Base-by-base conservation (phyloP, 176 grass and related monocot species). In the Aechmea fasciata region DNA sequence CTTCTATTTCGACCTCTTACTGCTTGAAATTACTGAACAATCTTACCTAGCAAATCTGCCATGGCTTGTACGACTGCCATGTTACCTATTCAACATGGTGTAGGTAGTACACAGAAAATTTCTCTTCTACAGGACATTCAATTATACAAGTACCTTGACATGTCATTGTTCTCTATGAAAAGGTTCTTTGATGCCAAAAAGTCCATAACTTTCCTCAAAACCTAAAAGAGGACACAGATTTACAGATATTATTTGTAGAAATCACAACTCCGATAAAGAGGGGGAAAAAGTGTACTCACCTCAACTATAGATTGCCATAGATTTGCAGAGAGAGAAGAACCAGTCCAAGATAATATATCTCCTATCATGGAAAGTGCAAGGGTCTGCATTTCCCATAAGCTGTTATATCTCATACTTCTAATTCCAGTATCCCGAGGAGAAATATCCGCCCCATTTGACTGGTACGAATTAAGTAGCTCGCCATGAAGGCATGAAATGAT, bases 201-300 rank as follows among this genome's bases (percentile, higher is more conserved):
- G 68, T 96, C 92, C 88, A 96, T 87, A 57, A 96, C 78, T 71
- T 96, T 96, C 69, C 92, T 84, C 68, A 96, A 81, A 70, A 96
- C 76, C 92, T 96, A 73, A 52, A 70, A 61, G 49, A 59, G 10
- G 55, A 78, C 67, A 79, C 13, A 77, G 20, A 57, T 65, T 25
- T 75, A 41, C 9, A 63, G 7, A 55, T 59, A 83, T 11, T 33
- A 28, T 1, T 9, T 47, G 70, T 63, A 15, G 2, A 29, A 50
- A 61, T 7, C 64, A 10, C 47, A 71, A 11, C 24, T 59, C 48
- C 11, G 20, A 52, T 13, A 52, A 11, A 75, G 14, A 66, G 52
- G 33, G 33, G 33, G 33, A n/a, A 67, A 82, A 69, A 49, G 11
- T 52, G 54, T 64, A 81, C 85, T 80, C 54, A 96, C 92, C 85